phyloP scores from a whole-genome alignment of 768 basidiomycete genomes.

The Pleurotus cornucopiae region DNA sequence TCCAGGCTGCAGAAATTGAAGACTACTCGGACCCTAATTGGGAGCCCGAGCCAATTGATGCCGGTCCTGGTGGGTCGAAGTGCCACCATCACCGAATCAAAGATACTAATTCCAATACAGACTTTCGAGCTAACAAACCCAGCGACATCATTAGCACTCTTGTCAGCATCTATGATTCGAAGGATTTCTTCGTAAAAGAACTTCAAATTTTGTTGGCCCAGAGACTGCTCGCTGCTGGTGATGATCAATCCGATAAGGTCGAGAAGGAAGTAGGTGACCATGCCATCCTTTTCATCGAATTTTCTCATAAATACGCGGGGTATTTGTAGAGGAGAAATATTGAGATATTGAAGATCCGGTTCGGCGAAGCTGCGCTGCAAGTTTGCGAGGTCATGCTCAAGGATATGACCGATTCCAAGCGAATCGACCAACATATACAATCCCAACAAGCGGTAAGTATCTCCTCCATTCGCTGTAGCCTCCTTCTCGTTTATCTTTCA shows the following conservation, averaged over 20 bases:
- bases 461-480: too few species aligned
- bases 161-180: conserved; percentile 96
- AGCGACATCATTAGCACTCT: conserved; percentile 95
- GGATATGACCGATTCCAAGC: conserved; percentile 93
- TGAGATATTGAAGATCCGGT: conserved; percentile 92
- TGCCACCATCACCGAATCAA: background rate
- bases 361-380: conserved; percentile 89
- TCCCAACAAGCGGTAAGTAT: conserved; percentile 57
- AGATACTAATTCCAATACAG: conserved; percentile 33
- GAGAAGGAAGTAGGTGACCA: conserved; percentile 55
- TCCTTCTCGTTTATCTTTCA: background rate
- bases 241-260: conserved; percentile 76
- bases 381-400: conserved; percentile 98
- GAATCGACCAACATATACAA: conserved; percentile 86
- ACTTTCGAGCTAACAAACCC: conserved; percentile 87
- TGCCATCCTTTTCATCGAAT: background rate
- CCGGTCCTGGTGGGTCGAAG: conserved; percentile 74
- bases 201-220: conserved; percentile 90
- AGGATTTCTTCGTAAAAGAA: conserved; percentile 95
- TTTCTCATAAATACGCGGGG: background rate
- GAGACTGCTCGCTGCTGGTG: conserved; percentile 72
- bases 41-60: conserved; percentile 96
- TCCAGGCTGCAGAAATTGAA: conserved; percentile 74
- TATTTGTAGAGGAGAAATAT: conserved; percentile 74
- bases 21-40: conserved; percentile 91